Conservation (phyloP, 768 basidiomycete species). For the Trametopsis cervina region DNA sequence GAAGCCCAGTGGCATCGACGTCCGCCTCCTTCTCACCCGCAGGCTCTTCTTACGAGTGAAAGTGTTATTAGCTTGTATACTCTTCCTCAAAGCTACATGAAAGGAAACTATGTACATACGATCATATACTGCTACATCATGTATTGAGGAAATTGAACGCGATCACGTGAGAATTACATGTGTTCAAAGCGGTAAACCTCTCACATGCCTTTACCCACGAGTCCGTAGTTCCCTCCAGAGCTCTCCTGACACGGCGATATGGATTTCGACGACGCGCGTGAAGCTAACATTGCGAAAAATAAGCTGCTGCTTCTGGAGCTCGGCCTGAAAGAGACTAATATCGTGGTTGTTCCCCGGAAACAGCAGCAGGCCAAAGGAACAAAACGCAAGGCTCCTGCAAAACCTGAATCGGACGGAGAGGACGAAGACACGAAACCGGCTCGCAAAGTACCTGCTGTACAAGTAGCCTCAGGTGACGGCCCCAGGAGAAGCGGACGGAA, state of each 20-base stretch:
- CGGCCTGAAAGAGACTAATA: constrained; percentile 37
- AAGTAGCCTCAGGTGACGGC: constrained; percentile 16
- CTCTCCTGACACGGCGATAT: neutral
- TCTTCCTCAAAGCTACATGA: no score
- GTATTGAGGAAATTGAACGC: constrained; percentile 9
- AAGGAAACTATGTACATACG: no score
- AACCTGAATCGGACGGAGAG: constrained; percentile 18
- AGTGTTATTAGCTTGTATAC: no score
- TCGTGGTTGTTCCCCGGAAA: constrained; percentile 41
- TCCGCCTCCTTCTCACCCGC: no score
- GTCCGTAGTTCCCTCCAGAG: no score
- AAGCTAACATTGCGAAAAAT: constrained; percentile 36
- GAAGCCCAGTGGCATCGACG: neutral
- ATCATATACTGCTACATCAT: no score
- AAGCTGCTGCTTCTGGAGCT: constrained; percentile 33
- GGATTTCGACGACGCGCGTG: constrained; percentile 29
- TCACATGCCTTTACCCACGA: no score
- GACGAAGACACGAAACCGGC: constrained; percentile 17
- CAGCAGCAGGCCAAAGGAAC: constrained; percentile 24
- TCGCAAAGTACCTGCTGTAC: constrained; percentile 13
- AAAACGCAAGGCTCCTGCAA: constrained; percentile 35
- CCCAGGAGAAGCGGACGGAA: constrained; percentile 65
- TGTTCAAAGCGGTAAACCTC: no score
- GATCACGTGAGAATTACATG: no score
- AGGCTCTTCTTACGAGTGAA: no score